Evolutionary conservation across 2,329 filamentous ascomycete species (phyloP).

Genomic region (Aspergillus carbonarius): DNA sequence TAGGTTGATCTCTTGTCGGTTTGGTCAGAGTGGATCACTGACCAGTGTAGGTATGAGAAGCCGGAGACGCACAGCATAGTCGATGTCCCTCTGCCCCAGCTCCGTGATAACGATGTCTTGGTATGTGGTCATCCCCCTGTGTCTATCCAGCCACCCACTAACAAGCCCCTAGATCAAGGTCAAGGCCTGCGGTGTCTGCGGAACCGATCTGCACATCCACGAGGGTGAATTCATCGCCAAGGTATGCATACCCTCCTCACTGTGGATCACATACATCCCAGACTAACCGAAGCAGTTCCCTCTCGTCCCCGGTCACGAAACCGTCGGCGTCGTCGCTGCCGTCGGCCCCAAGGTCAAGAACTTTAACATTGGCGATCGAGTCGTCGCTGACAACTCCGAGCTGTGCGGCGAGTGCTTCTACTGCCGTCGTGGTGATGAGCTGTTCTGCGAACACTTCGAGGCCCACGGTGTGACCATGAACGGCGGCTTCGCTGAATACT

Average conservation of each 20-base stretch:
- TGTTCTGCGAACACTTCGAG: constrained; percentile 69
- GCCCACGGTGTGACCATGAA: constrained; percentile 61
- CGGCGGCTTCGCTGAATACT: constrained; percentile 72
- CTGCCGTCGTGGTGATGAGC: constrained; percentile 65
- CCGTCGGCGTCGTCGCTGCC: constrained; percentile 63
- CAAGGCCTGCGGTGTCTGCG: constrained; percentile 65
- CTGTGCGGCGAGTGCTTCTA: constrained; percentile 72
- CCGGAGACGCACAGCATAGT: constrained; percentile 62
- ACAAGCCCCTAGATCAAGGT: constrained; percentile 55
- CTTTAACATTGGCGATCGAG: constrained; percentile 62
- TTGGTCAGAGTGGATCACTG: background rate
- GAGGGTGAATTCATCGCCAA: constrained; percentile 66
- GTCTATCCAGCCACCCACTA: background rate
- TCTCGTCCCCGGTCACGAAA: constrained; percentile 67
- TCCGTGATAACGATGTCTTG: constrained; percentile 61
- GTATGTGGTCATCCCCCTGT: constrained; percentile 31
- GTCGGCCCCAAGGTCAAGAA: constrained; percentile 59
- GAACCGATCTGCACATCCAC: constrained; percentile 56
- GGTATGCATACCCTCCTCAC: constrained; percentile 28
- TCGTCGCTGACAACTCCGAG: constrained; percentile 57
- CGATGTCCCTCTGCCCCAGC: constrained; percentile 60
- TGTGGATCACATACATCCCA: background rate
- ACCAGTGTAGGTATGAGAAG: constrained; percentile 55
- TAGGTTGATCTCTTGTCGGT: constrained; percentile 33
- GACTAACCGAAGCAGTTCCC: constrained; percentile 51